Conservation (phyloP, 352 stramenopile genomes). For the Phytophthora constricta region DNA sequence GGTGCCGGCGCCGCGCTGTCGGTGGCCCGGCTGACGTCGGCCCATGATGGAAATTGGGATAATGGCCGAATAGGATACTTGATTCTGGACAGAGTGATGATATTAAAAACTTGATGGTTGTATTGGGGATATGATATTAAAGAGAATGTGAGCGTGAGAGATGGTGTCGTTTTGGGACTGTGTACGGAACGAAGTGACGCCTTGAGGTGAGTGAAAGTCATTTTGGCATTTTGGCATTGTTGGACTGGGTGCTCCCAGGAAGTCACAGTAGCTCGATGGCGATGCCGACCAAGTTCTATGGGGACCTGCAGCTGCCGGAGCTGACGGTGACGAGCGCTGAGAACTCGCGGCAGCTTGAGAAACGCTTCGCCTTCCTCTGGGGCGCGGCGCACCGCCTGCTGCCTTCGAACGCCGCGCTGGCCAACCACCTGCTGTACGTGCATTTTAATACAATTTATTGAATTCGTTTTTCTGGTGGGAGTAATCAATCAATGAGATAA, state of each 20-base stretch:
- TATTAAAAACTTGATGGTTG: background rate
- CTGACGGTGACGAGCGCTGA: slow-evolving; percentile 41
- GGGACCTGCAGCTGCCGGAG: slow-evolving; percentile 43
- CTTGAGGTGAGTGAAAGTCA: too few relatives aligned
- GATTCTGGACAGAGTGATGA: background rate
- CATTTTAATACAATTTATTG: background rate
- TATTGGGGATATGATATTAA: background rate
- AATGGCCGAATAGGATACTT: background rate
- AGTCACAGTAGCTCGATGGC: too few relatives aligned
- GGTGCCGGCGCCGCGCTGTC: slow-evolving; percentile 87
- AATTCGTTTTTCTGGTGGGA: background rate
- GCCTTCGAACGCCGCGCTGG: slow-evolving; percentile 40
- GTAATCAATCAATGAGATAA: background rate
- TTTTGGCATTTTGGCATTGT: background rate
- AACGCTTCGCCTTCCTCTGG: slow-evolving; percentile 77
- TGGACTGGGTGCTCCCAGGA: too few relatives aligned
- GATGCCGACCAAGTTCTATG: background rate
- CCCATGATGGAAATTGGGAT: slow-evolving; percentile 9
- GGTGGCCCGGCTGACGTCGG: slow-evolving; percentile 59
- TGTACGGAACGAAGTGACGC: background rate
- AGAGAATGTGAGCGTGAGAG: too few relatives aligned
- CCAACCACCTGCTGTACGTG: slow-evolving; percentile 62
- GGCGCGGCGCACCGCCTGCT: slow-evolving; percentile 56
- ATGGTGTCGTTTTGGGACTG: background rate
- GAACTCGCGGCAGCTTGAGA: slow-evolving; percentile 66